Base-by-base conservation (phyloP, 2,329 filamentous ascomycete genomes). In the Juglanconis oblonga region DNA sequence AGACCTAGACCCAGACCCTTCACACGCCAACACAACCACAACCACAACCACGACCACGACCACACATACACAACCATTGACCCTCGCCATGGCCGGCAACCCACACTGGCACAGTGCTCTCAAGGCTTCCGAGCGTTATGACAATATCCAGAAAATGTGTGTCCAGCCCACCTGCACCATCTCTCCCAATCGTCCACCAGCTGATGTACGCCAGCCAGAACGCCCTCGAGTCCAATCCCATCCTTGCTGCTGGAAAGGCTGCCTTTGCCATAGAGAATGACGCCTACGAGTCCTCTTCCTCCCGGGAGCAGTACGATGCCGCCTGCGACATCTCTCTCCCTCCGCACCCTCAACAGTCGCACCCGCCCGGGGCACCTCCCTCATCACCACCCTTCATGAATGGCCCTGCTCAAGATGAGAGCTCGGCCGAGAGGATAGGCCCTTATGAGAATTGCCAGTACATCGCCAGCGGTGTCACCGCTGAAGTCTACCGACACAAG, bases 401-500 rank as follows among this genome's bases (percentile, higher is more conserved):
- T 35, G 48, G 52, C n/a, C 32, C 59, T 6, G 59, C 54, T 29
- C 24, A 33, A 4, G 51, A 55, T 17, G 44, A 62, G 3, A 57
- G 58, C 24, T 24, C 29, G 3, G 79, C 78, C 9, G 71, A 81
- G 47, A 71, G 72, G 36, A 86, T 88, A 59, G 86, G 85, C 8
- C 33, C 71, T 5, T 87, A 86, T 64, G 49, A 64, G 17, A 73
- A 79, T 62, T 89, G 86, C 69, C 73, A 76, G 32, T 80, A 81
- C 65, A 69, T 88, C n/a, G 79, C 79, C 50, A 78, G 79, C 64
- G 95, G 95, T 24, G 79, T 94, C 11, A 95, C 92, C 63, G 95
- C 94, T 17, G 85, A 88, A 58, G 87, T 99, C 54, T 98, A 93
- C 76, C 88, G 88, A 67, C 87, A 87, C 45, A 76, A 72, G 29